phyloP scores from a whole-genome alignment of 345 rosid species.

The Eucalyptus pauciflora region DNA sequence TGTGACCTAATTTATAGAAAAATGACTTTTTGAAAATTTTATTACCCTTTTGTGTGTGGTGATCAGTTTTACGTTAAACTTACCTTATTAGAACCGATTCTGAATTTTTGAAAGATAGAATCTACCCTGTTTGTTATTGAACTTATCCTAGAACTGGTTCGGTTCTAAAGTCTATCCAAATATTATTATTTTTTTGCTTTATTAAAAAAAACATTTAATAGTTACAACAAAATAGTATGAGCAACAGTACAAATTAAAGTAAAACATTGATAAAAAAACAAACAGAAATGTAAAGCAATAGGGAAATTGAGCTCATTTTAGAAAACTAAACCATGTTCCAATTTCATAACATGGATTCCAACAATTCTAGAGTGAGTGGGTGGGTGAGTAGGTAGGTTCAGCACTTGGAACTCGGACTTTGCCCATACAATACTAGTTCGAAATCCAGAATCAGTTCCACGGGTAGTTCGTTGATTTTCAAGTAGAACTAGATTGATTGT shows the following conservation, averaged over 20 bases:
- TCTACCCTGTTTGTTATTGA: fast-evolving
- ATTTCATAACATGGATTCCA: neutral
- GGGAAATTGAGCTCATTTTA: no score
- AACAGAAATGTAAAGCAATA: neutral
- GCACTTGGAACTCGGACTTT: no score
- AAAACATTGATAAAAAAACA: no score
- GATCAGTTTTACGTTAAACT: fast-evolving
- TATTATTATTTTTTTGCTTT: no score
- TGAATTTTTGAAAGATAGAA: no score
- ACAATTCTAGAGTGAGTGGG: neutral
- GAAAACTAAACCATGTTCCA: no score
- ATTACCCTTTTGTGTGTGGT: neutral
- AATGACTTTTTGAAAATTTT: no score
- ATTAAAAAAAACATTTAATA: no score
- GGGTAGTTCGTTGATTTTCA: fast-evolving
- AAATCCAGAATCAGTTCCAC: neutral
- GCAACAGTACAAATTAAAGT: neutral
- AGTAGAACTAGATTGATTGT: no score
- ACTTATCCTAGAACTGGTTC: neutral
- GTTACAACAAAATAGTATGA: neutral
- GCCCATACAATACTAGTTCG: neutral
- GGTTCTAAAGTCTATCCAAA: no score
- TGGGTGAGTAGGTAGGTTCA: neutral
- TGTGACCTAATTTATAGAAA: neutral
- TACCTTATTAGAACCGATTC: fast-evolving